phyloP scores from a whole-genome alignment of 495 filamentous ascomycete genomes.

The Talaromyces borbonicus region DNA sequence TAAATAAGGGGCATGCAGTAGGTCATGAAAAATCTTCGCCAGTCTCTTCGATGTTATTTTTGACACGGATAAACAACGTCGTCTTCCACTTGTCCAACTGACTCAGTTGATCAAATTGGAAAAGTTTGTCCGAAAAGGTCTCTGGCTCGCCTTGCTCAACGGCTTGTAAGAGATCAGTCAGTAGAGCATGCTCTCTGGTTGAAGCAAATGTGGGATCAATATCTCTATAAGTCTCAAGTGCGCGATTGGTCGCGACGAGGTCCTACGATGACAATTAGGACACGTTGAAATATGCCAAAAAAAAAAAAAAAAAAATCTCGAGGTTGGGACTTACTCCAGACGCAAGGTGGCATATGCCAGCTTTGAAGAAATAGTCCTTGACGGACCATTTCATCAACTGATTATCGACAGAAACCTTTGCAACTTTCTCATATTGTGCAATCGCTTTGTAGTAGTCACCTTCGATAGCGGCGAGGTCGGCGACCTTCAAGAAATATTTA shows the following conservation, averaged over 20 bases:
- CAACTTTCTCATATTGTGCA: conserved; percentile 71
- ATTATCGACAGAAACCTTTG: conserved; percentile 59
- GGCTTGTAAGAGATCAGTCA: conserved; percentile 61
- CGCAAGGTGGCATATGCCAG: conserved; percentile 73
- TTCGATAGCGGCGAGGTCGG: conserved; percentile 73
- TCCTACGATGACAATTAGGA: too few species aligned
- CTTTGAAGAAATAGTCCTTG: conserved; percentile 89
- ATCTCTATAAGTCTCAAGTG: conserved; percentile 70
- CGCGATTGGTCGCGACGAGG: conserved; percentile 62
- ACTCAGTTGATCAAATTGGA: conserved; percentile 78
- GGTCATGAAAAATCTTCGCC: conserved; percentile 64
- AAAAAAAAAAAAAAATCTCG: too few species aligned
- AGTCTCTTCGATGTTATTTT: conserved; percentile 67
- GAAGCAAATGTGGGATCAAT: conserved; percentile 67
- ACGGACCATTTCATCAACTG: conserved; percentile 83
- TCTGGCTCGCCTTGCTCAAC: conserved; percentile 68
- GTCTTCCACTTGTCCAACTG: conserved; percentile 96
- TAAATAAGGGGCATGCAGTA: conserved; percentile 8
- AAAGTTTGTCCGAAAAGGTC: conserved; percentile 73
- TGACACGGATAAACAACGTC: conserved; percentile 69
- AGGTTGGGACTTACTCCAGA: conserved; percentile 39
- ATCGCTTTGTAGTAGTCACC: conserved; percentile 73
- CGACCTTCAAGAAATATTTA: conserved; percentile 81
- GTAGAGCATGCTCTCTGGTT: conserved; percentile 68
- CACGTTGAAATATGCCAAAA: too few species aligned